These are phyloP conservation scores for Ophiocordyceps sinensis DNA, from an alignment of 2,329 filamentous ascomycete genomes.

Conservation along the genomic window DNA sequence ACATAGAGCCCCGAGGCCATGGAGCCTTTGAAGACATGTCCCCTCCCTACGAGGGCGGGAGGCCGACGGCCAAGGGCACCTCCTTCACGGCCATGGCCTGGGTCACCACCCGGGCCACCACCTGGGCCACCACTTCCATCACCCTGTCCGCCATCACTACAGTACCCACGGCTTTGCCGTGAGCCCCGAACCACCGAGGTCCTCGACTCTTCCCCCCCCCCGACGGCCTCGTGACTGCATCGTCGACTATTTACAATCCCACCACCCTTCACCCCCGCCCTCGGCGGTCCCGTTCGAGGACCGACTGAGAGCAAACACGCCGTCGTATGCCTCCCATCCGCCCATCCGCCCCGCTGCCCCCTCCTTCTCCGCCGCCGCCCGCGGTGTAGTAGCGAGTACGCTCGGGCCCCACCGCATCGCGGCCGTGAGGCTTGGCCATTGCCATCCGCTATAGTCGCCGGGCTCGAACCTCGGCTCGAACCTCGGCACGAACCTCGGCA, in stretches of 20 bases:
- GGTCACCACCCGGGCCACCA: constrained; percentile 5
- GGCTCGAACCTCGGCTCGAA: too few species aligned
- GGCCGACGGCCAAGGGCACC: constrained; percentile 7
- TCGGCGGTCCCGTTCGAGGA: constrained; percentile 1
- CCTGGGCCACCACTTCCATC: constrained; percentile 6
- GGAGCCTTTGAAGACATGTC: constrained; percentile 10
- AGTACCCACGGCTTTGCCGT: constrained; percentile 11
- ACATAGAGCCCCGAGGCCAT: constrained; percentile 6
- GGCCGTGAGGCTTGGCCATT: background rate
- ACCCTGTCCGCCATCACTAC: constrained; percentile 2
- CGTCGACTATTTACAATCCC: constrained; percentile 4
- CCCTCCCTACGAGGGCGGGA: constrained; percentile 9
- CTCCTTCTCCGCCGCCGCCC: background rate
- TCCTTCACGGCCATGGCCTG: too few species aligned
- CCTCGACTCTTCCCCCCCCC: constrained; percentile 12
- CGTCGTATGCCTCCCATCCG: background rate
- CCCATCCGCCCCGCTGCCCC: background rate
- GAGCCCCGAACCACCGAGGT: constrained; percentile 12
- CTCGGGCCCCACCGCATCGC: background rate
- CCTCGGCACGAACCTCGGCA: background rate
- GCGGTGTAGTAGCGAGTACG: background rate
- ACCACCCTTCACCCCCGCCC: constrained; percentile 4
- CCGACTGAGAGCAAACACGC: background rate
- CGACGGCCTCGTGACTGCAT: constrained; percentile 8
- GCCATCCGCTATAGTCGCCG: background rate